These are phyloP conservation scores for Coemansia aciculifera DNA, from an alignment of 192 early-diverging fungal genomes.

Conservation along the genomic window DNA sequence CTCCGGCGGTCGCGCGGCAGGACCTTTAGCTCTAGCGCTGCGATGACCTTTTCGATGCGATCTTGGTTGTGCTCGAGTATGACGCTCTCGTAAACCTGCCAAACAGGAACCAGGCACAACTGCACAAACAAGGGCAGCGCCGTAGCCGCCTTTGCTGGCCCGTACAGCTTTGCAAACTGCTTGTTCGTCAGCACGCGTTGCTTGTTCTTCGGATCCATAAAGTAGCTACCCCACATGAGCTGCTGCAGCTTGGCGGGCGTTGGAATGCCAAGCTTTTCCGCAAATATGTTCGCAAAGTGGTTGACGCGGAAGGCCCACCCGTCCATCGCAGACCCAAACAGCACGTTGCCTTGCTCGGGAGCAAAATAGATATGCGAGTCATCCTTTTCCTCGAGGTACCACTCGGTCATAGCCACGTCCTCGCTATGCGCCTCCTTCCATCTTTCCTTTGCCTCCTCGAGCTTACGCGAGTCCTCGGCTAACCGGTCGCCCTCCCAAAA, in stretches of 20 bases:
- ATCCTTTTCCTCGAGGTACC: slow-evolving; percentile 86
- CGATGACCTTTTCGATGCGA: slow-evolving; percentile 91
- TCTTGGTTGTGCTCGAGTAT: slow-evolving; percentile 69
- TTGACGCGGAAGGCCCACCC: slow-evolving; percentile 97
- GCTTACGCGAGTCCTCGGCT: slow-evolving; percentile 67
- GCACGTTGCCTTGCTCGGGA: slow-evolving; percentile 93
- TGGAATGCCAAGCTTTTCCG: slow-evolving; percentile 68
- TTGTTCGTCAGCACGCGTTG: slow-evolving; percentile 80
- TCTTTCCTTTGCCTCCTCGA: slow-evolving; percentile 66
- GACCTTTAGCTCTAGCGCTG: slow-evolving; percentile 83
- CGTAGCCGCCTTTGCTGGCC: slow-evolving; percentile 30
- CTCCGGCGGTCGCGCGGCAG: slow-evolving; percentile 85
- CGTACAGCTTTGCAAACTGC: slow-evolving; percentile 76
- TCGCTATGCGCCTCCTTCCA: slow-evolving; percentile 58
- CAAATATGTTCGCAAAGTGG: slow-evolving; percentile 92
- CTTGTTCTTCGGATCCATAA: slow-evolving; percentile 94
- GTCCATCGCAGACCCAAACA: slow-evolving; percentile 94
- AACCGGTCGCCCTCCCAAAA: slow-evolving; percentile 90
- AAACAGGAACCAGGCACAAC: slow-evolving; percentile 90
- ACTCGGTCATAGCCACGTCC: slow-evolving; percentile 62
- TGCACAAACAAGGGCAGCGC: slow-evolving; percentile 89
- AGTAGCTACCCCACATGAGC: slow-evolving; percentile 96
- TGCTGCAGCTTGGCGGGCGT: slow-evolving; percentile 63
- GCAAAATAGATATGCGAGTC: slow-evolving; percentile 95
- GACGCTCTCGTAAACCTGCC: slow-evolving; percentile 88